phyloP scores from a whole-genome alignment of 176 grass and related monocot genomes.

The Triticum turgidum region DNA sequence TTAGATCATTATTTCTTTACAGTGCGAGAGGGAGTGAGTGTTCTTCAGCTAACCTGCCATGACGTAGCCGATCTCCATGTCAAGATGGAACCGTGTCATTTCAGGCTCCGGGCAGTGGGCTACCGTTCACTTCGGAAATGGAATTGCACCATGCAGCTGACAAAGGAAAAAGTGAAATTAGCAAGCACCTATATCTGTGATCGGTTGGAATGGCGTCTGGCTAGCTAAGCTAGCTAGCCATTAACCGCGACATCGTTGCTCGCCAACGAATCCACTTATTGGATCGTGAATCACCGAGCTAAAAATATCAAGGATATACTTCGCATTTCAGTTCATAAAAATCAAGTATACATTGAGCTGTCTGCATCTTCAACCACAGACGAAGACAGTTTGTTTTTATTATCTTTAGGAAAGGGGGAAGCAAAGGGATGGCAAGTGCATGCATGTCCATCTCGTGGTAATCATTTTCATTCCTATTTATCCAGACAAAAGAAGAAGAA shows the following conservation, averaged over 20 bases:
- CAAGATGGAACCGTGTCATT: not conserved
- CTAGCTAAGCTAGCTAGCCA: not conserved
- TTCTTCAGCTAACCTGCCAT: not conserved
- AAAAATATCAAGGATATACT: not conserved
- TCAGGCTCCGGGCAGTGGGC: not conserved
- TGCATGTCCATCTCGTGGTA: not conserved
- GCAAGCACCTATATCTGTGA: not conserved
- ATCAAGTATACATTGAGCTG: not conserved
- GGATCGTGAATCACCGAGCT: too few species aligned
- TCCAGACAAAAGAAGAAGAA: not conserved
- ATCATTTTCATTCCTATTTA: not conserved
- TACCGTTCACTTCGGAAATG: not conserved
- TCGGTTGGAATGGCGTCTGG: not conserved
- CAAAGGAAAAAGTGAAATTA: not conserved
- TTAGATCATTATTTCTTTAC: too few species aligned
- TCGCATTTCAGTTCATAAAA: not conserved
- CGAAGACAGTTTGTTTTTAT: not conserved
- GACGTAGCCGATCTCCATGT: not conserved
- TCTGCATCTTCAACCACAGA: not conserved
- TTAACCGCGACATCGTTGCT: not conserved
- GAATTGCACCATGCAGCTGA: constrained; percentile 9
- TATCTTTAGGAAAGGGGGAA: not conserved
- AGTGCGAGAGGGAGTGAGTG: too few species aligned
- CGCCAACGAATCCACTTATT: not conserved
- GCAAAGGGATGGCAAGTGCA: not conserved